Evolutionary conservation across 2,329 filamentous ascomycete species (phyloP).

Genomic region (Fusarium subtropicale): DNA sequence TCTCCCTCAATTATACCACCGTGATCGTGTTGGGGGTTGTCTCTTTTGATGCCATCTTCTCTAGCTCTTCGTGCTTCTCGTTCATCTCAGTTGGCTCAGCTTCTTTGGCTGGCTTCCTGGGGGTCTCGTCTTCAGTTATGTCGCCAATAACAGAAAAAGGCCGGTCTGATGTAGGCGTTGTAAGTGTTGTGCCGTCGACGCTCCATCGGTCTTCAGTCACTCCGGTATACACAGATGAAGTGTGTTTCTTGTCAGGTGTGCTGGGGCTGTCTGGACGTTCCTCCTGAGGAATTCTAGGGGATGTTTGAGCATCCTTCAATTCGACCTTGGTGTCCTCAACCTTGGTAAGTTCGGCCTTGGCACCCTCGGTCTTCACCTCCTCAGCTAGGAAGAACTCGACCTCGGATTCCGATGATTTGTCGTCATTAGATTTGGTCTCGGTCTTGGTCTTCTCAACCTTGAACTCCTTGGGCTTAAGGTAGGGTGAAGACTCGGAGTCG

Average conservation of each 20-base stretch:
- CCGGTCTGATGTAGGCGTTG: constrained; percentile 55
- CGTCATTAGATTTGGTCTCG: constrained; percentile 17
- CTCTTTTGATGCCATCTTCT: constrained; percentile 44
- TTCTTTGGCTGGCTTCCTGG: constrained; percentile 46
- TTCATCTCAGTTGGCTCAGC: constrained; percentile 40
- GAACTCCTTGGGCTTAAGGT: constrained; percentile 36
- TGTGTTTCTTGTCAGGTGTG: constrained; percentile 51
- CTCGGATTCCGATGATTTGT: constrained; percentile 40
- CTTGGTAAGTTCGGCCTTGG: constrained; percentile 10
- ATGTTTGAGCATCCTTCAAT: constrained; percentile 21
- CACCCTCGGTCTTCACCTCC: constrained; percentile 24
- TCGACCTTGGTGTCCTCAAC: constrained; percentile 5
- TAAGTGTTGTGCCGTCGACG: constrained; percentile 53
- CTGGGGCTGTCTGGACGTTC: constrained; percentile 48
- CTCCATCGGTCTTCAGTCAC: constrained; percentile 54
- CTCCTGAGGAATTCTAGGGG: constrained; percentile 26
- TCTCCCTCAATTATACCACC: constrained; percentile 44
- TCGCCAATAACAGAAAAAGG: constrained; percentile 51
- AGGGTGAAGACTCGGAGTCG: constrained; percentile 38
- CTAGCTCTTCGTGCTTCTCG: constrained; percentile 39
- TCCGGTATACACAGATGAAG: constrained; percentile 55
- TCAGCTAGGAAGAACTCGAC: constrained; percentile 37
- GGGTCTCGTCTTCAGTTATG: constrained; percentile 49
- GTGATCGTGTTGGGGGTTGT: constrained; percentile 43
- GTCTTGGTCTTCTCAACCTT: constrained; percentile 37